These are phyloP conservation scores for Beta vulgaris DNA, from an alignment of 148 eudicot genomes.

Conservation along the genomic window DNA sequence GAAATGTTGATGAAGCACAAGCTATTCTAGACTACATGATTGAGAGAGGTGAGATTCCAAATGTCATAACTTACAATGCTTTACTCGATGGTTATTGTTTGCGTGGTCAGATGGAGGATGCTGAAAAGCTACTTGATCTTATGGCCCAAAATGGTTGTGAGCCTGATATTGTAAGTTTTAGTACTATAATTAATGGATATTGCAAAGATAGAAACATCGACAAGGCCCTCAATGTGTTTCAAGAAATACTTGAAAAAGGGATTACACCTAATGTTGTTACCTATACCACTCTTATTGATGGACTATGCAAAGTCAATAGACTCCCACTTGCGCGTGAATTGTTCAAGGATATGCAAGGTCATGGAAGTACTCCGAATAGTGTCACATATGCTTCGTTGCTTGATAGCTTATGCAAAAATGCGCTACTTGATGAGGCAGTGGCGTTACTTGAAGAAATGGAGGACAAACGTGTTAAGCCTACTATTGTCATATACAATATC, in stretches of 20 bases:
- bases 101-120: no score
- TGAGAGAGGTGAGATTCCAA: neutral
- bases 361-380: no score
- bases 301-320: no score
- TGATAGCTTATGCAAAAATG: slow-evolving; percentile 19
- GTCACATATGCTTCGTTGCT: no score
- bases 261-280: slow-evolving; percentile 1
- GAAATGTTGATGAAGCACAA: no score
- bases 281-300: no score
- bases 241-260: neutral
- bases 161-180: no score
- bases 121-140: no score
- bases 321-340: no score
- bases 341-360: no score
- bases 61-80: neutral
- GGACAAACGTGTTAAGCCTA: neutral
- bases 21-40: neutral
- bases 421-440: slow-evolving; percentile 15
- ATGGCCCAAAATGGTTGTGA: no score
- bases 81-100: no score
- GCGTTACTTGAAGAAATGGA: neutral
- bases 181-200: slow-evolving; percentile 6
- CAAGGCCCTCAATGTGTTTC: neutral
- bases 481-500: slow-evolving; percentile 7
- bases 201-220: neutral